A percentile compares a stretch with the other conserved stretches of the same genome.
Evolutionary conservation across 1,139 yeast species (phyloP).

Genomic region (Yamadazyma trypodendri): DNA sequence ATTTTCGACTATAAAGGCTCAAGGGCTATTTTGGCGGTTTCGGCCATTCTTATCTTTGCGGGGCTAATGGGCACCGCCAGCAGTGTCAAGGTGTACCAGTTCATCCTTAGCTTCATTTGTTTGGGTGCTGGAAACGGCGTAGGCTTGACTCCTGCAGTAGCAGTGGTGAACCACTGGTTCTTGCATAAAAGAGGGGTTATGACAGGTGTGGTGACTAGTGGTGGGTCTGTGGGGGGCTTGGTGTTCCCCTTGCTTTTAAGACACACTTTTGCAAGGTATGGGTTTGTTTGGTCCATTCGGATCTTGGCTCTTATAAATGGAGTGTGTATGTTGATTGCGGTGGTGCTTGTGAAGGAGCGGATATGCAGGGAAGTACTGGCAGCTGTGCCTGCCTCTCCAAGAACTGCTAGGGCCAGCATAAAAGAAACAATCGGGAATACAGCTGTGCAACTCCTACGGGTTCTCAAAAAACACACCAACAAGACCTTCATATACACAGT

Average conservation of each 20-base stretch:
- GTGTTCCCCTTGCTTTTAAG: slow-evolving; percentile 36
- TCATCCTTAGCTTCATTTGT: slow-evolving; percentile 35
- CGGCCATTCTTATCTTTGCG: slow-evolving; percentile 26
- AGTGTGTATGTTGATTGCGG: slow-evolving; percentile 38
- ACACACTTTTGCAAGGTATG: slow-evolving; percentile 27
- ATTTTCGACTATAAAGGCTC: slow-evolving; percentile 37
- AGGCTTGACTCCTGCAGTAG: slow-evolving; percentile 35
- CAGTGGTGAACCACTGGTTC: slow-evolving; percentile 43
- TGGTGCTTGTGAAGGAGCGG: slow-evolving; percentile 48
- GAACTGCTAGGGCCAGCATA: slow-evolving; percentile 1
- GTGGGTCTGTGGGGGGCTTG: slow-evolving; percentile 42
- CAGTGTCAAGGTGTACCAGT: slow-evolving; percentile 32
- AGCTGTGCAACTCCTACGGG: background rate
- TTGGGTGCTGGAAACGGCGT: slow-evolving; percentile 39
- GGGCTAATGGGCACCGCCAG: slow-evolving; percentile 38
- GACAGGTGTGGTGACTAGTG: slow-evolving; percentile 37
- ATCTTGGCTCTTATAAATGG: slow-evolving; percentile 27
- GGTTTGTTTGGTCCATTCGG: slow-evolving; percentile 40
- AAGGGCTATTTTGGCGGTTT: slow-evolving; percentile 23
- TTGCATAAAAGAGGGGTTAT: slow-evolving; percentile 33
- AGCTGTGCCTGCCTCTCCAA: background rate
- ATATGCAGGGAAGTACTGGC: slow-evolving; percentile 4
- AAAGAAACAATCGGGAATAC: background rate
- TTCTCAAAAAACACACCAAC: slow-evolving; percentile 16
- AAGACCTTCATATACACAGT: slow-evolving; percentile 23